Evolutionary conservation across 192 early-diverging fungal genomes (phyloP).

Genomic region (Backusella morwellensis): DNA sequence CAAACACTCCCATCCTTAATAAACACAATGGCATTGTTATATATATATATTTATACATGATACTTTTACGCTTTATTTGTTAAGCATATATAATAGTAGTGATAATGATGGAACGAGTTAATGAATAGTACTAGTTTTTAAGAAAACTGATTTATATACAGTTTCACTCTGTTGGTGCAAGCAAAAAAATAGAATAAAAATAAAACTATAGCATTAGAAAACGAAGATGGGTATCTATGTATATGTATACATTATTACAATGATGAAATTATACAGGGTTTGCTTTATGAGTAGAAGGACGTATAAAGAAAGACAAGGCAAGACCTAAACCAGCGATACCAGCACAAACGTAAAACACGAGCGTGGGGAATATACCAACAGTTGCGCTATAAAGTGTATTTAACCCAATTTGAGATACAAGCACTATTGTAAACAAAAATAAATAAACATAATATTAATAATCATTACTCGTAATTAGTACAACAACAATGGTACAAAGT

Average conservation of each 20-base stretch:
- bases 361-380: slow-evolving; percentile 33
- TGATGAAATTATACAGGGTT: neutral
- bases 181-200: neutral
- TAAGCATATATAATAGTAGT: neutral
- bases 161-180: neutral
- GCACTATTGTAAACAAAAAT: neutral
- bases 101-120: no score
- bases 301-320: slow-evolving; percentile 39
- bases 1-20: neutral
- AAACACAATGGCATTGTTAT: neutral
- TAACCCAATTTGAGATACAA: slow-evolving; percentile 41
- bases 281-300: slow-evolving; percentile 12
- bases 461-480: neutral
- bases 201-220: neutral
- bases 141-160: neutral
- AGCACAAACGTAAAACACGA: slow-evolving; percentile 44
- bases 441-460: neutral
- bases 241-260: neutral
- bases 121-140: neutral
- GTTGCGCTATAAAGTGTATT: slow-evolving; percentile 43
- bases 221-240: neutral
- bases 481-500: no score
- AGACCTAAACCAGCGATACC: slow-evolving; percentile 18
- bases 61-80: neutral
- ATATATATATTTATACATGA: neutral